phyloP scores from a whole-genome alignment of 2,329 filamentous ascomycete species.

The Arthrobotrys musiformis region DNA sequence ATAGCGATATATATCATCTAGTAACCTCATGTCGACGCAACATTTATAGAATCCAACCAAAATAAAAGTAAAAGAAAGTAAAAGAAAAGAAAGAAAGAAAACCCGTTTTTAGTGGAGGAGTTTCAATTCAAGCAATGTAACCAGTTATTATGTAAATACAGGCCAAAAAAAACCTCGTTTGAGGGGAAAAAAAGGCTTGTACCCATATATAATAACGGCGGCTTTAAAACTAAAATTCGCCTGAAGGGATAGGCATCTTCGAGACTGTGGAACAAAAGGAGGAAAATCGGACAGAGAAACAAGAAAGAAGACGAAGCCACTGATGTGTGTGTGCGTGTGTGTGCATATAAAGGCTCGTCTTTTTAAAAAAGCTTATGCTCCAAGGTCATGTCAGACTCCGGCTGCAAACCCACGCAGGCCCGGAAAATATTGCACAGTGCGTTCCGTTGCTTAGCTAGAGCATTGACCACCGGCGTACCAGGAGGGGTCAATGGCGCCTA shows the following conservation, averaged over 20 bases:
- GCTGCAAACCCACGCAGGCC: conserved; percentile 94
- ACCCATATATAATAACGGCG: neutral
- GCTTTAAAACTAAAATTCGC: neutral
- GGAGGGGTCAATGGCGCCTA: conserved; percentile 93
- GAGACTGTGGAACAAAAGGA: too few relatives aligned
- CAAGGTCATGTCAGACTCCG: conserved; percentile 97
- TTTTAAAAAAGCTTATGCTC: conserved; percentile 94
- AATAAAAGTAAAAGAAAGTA: too few relatives aligned
- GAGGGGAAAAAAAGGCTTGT: neutral
- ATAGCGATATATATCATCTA: neutral
- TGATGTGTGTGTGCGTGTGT: too few relatives aligned
- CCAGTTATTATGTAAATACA: neutral
- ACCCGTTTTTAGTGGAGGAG: neutral
- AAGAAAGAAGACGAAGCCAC: too few relatives aligned
- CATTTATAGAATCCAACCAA: too few relatives aligned
- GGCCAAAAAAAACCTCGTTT: neutral
- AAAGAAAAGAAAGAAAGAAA: neutral
- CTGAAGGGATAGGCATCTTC: neutral
- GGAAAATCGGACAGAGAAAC: too few relatives aligned
- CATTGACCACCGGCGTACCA: conserved; percentile 94
- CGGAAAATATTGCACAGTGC: conserved; percentile 98
- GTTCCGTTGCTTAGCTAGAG: conserved; percentile 92
- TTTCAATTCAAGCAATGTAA: neutral
- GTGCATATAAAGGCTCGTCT: neutral
- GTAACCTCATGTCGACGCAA: neutral